Conservation (phyloP, 768 basidiomycete genomes). For the Sarcodon aspratus region DNA sequence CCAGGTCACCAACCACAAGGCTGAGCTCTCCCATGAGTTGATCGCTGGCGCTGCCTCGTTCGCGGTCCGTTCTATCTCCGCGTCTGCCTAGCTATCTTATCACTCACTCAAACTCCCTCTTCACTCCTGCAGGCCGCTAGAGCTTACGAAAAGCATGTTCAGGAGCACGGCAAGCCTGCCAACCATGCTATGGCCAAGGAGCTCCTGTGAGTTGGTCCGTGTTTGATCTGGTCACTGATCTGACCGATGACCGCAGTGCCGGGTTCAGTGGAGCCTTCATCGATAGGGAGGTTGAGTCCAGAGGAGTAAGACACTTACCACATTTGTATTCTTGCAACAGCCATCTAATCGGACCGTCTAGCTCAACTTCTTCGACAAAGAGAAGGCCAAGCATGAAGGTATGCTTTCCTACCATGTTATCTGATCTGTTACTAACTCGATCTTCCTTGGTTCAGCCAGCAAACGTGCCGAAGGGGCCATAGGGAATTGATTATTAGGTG, state of each 20-base stretch:
- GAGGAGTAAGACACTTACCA: no score
- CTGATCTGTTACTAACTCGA: not conserved
- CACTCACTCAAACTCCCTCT: constrained; percentile 33
- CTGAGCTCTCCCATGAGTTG: no score
- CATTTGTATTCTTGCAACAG: no score
- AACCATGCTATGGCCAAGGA: constrained; percentile 49
- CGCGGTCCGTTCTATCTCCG: constrained; percentile 32
- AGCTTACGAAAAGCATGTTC: no score
- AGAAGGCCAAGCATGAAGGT: constrained; percentile 31
- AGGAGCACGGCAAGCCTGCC: no score
- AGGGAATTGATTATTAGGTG: not conserved
- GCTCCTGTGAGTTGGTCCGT: constrained; percentile 24
- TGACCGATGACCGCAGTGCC: no score
- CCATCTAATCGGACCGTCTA: constrained; percentile 3
- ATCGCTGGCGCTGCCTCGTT: constrained; percentile 56
- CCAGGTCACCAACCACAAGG: no score
- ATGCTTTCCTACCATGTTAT: not conserved
- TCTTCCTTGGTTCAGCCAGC: no score
- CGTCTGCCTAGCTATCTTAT: no score
- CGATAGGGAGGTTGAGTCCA: no score
- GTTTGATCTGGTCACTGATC: constrained; percentile 1
- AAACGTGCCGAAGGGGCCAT: not conserved
- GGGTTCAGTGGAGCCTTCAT: no score
- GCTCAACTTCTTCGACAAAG: constrained; percentile 33
- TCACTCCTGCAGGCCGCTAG: no score